Base-by-base conservation (phyloP, 345 rosid species). In the Eucalyptus paniculata region DNA sequence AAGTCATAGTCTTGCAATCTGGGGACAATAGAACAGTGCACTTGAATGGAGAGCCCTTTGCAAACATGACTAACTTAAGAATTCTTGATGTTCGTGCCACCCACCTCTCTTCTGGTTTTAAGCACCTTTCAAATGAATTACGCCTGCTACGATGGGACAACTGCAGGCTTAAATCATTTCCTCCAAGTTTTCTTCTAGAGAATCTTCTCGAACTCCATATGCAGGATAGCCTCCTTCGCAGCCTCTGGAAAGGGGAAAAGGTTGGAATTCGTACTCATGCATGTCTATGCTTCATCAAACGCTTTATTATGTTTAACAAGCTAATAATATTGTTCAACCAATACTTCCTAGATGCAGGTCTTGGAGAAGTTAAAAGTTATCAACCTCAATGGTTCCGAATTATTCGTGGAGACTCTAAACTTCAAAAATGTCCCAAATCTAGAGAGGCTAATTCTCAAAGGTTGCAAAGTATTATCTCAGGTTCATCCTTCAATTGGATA, bases 1-100 rank as follows among this genome's bases (percentile, higher is more conserved):
- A 65, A 65, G 77, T 3, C 40, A 65, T 65, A 4, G 77, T 15
- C 77, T 65, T 15, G 40, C 37, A 2, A 65, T 65, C 77, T n/a
- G 40, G 11, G 32, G 37, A 14, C 21, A 0, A 34, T 18, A 65
- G 77, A n/a, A 14, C 2, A 65, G 10, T n/a, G 19, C 2, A 1
- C 3, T 65, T 30, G 72, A 65, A n/a, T 32, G 19, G 19, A 65
- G 56, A 16, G 56, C 0, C 9, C 56, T 51, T 51, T 1, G 0
- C 23, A 18, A 65, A 65, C 77, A 65, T n/a, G 77, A 65, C 40
- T 6, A n/a, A 65, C 37, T 62, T 62, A 4, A 62, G 72, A 62
- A 4, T 62, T 3, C 37, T 30, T 30, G 72, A 30, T 62, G 9
- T 62, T 14, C 9, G 34, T 14, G 37, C 37, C 72, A 62, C 1